A percentile compares a stretch with the other conserved stretches of the same genome.
Conservation (phyloP, 768 basidiomycete genomes). For the Pleurotus sapidus region DNA sequence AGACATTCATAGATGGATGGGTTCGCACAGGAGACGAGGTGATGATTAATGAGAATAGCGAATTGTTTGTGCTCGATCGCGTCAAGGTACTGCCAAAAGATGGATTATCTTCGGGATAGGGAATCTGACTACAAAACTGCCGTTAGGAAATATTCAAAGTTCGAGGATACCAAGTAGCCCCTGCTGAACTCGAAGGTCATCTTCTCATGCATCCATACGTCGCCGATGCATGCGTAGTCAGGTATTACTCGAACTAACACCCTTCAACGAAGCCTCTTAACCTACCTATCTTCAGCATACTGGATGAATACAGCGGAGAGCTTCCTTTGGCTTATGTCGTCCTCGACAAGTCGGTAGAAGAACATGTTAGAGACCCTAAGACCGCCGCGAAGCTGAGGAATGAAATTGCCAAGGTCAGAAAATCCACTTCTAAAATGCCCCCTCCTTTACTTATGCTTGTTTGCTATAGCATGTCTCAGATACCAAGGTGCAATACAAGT, state of each 20-base stretch:
- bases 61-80: constrained; percentile 71
- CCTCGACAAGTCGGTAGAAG: constrained; percentile 37
- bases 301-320: constrained; percentile 76
- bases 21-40: constrained; percentile 74
- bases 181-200: constrained; percentile 67
- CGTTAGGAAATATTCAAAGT: constrained; percentile 71
- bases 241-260: not conserved
- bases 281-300: constrained; percentile 33
- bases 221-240: constrained; percentile 58
- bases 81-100: constrained; percentile 48
- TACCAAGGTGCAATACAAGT: constrained; percentile 58
- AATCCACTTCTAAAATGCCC: not conserved
- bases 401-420: constrained; percentile 52
- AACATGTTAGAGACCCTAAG: constrained; percentile 26
- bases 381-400: constrained; percentile 38
- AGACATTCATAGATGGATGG: constrained; percentile 65
- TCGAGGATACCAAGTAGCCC: constrained; percentile 56
- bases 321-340: constrained; percentile 71
- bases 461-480: constrained; percentile 51
- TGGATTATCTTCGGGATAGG: too few relatives aligned
- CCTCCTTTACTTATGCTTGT: not conserved
- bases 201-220: constrained; percentile 61
- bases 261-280: not conserved
- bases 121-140: too few relatives aligned
- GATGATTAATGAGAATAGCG: constrained; percentile 51